Base-by-base conservation (phyloP, 257 asterid species). In the Penstemon newberryi region DNA sequence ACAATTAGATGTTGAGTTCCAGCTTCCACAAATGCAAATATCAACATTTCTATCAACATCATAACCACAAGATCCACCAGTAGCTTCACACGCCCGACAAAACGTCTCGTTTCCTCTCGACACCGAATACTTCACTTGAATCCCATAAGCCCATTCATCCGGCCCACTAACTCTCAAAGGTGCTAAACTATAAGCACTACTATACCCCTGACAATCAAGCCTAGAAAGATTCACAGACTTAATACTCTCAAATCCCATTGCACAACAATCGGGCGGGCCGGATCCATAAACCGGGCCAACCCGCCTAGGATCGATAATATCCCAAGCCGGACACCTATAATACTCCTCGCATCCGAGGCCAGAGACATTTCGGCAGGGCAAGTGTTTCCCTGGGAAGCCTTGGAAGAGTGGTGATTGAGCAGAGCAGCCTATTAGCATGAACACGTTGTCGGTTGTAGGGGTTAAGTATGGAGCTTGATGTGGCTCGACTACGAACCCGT, bases 301-400 rank as follows among this genome's bases (percentile, higher is more conserved):
- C 51, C 75, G 71, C 9, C 78, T 83, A 0, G 90, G 86, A 43
- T 77, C 81, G 36, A 90, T 57, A 3, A 70, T 40, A 44, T 85
- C 81, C 97, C 98, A 93, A 5, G 88, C 98, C n/a, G 94, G 90
- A 66, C 98, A 93, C 15, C 70, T 79, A 19, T 86, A 90, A 51
- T 90, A 93, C 77, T 84, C 97, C 65, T 90, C 97, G 33, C 97
- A 93, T 15, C 98, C 93, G 67, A 93, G 84, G 56, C 98, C 96
- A 11, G 98, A 88, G 11, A 92, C 92, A 38, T 92, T 86, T 18
- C 86, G 73, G 57, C 98, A 92, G 0, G 91, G 89, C 73, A 77
- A 53, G 42, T 86, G 93, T 73, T 85, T 87, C 45, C 91, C 89
- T 0, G 89, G 91, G 43, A 80, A 84, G 39, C 92, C 95, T 62